Percentiles rank a stretch among this genome's conserved stretches.
Conservation (phyloP, 202 grass and related monocot species). For the Schoenoplectus tabernaemontani region DNA sequence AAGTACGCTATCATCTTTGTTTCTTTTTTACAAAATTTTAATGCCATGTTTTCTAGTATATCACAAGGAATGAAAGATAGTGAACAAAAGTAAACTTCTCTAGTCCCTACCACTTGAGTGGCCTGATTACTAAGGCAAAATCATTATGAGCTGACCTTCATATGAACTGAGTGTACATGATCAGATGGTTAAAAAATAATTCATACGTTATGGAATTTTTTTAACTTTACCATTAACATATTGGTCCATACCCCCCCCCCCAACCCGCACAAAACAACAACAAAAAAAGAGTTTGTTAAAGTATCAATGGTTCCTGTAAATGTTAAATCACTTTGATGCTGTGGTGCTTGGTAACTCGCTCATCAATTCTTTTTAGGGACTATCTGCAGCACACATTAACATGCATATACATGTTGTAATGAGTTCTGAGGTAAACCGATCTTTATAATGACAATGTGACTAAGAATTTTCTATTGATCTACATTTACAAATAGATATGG, state of each 20-base stretch:
- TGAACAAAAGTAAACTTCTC: background rate
- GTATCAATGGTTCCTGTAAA: no score
- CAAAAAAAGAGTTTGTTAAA: no score
- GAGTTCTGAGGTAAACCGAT: background rate
- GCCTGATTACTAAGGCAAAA: background rate
- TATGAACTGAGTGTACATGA: background rate
- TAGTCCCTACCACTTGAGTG: no score
- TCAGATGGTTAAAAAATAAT: background rate
- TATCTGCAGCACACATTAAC: background rate
- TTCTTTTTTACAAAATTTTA: slow-evolving; percentile 13
- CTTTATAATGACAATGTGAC: slow-evolving; percentile 1
- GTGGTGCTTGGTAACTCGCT: no score
- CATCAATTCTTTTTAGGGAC: background rate
- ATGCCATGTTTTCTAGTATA: background rate
- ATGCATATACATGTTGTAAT: slow-evolving; percentile 2
- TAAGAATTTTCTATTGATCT: slow-evolving; percentile 1
- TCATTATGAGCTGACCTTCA: background rate
- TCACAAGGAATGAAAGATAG: background rate
- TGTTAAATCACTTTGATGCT: no score
- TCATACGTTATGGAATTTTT: no score
- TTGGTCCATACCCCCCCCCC: no score
- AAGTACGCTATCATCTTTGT: slow-evolving; percentile 43
- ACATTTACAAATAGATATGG: slow-evolving; percentile 66
- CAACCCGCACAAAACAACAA: no score
- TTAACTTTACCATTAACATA: no score